Evolutionary conservation across 768 basidiomycete genomes (phyloP).

Genomic region (Mycena filopes): DNA sequence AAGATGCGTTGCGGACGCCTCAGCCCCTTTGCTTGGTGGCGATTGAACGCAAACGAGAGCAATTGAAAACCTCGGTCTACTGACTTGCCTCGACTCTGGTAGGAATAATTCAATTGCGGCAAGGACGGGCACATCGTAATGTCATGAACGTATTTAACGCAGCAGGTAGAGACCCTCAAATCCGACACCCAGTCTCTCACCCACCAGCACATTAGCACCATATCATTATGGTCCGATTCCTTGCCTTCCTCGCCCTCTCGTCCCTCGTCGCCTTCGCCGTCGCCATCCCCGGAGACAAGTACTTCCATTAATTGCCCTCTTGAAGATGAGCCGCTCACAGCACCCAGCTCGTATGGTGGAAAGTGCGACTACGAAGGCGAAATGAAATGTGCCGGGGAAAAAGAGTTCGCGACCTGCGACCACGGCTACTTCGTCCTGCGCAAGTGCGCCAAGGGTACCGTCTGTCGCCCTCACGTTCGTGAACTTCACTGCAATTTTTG

Average conservation of each 20-base stretch:
- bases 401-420: conserved; percentile 12
- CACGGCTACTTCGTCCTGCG: conserved; percentile 14
- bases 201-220: background rate
- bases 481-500: background rate
- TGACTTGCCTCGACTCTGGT: no score
- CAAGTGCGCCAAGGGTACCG: conserved; percentile 1
- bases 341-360: background rate
- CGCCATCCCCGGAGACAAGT: conserved; percentile 3
- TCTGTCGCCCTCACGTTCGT: conserved; percentile 4
- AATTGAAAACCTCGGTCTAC: no score
- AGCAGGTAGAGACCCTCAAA: background rate
- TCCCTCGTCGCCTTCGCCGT: background rate
- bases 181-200: background rate
- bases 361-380: conserved; percentile 11
- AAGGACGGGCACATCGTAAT: background rate
- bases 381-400: conserved; percentile 4
- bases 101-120: no score
- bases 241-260: background rate
- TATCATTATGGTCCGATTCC: conserved; percentile 4
- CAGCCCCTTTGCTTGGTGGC: no score
- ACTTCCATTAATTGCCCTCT: no score
- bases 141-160: conserved; percentile 6
- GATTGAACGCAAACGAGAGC: no score
- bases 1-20: no score
- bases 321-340: no score